These are phyloP conservation scores for Lasiodiplodia hormozganensis DNA, from an alignment of 2,329 filamentous ascomycete genomes.

Conservation along the genomic window DNA sequence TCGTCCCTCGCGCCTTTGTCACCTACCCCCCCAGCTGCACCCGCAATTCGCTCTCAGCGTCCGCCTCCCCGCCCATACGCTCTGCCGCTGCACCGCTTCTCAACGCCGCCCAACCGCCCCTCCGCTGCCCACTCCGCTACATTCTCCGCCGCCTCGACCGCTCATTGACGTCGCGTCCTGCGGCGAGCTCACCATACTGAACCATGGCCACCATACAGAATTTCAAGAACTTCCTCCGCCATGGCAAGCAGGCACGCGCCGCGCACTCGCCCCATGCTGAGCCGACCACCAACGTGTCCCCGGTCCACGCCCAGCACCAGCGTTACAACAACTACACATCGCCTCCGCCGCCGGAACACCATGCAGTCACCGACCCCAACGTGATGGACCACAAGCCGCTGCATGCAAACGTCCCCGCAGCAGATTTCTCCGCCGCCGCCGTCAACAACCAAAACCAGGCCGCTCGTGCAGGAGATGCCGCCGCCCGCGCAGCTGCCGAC, in stretches of 20 bases:
- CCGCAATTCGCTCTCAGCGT: slow-evolving; percentile 19
- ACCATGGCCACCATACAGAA: slow-evolving; percentile 83
- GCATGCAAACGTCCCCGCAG: slow-evolving; percentile 56
- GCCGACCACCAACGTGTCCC: slow-evolving; percentile 68
- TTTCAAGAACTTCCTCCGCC: slow-evolving; percentile 96
- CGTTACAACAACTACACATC: slow-evolving; percentile 46
- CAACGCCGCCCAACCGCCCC: slow-evolving; percentile 14
- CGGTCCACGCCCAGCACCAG: slow-evolving; percentile 64
- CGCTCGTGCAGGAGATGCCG: slow-evolving; percentile 71
- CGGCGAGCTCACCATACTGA: slow-evolving; percentile 31
- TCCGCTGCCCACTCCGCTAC: slow-evolving; percentile 8
- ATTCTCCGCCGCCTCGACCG: not conserved
- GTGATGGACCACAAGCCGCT: slow-evolving; percentile 64
- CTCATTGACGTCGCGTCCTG: slow-evolving; percentile 16
- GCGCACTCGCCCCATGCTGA: slow-evolving; percentile 65
- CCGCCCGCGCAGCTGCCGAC: slow-evolving; percentile 68
- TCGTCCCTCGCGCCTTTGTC: slow-evolving; percentile 25
- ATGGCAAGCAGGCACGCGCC: slow-evolving; percentile 91
- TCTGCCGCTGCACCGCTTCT: slow-evolving; percentile 7
- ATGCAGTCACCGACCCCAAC: slow-evolving; percentile 66
- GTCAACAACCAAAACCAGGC: slow-evolving; percentile 69
- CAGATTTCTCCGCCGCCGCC: slow-evolving; percentile 68
- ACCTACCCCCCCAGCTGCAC: slow-evolving; percentile 14
- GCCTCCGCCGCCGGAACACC: slow-evolving; percentile 61
- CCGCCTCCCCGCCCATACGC: slow-evolving; percentile 19